Base-by-base conservation (phyloP, 2,329 filamentous ascomycete genomes). In the Ophiostoma piceae region DNA sequence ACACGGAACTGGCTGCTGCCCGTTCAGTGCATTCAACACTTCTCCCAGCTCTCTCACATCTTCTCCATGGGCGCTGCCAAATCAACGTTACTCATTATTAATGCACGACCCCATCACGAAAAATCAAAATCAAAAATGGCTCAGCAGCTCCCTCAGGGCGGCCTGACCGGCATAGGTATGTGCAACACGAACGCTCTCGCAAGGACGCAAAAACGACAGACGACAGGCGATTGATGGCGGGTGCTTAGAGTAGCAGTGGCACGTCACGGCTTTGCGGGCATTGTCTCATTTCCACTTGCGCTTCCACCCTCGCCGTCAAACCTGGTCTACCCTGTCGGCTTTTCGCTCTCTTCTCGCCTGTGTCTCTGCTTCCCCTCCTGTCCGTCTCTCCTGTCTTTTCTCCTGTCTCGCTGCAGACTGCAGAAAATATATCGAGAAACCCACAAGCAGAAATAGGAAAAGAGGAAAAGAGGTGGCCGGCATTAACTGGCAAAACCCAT, bases 91-190 rank as follows among this genome's bases (percentile, higher is more conserved):
- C 62, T 73, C 66, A 60, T 70, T 69, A 73, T 57, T n/a, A 64
- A 71, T 66, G 41, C 68, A 68, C 72, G 65, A 66, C 64, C 68
- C 37, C 67, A 71, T 47, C 47, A 66, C 68, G 62, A 69, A 47
- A 69, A 71, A 51, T 29, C 68, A 19, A 72, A 71, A 51, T 29
- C 68, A 16, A 72, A 72, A 66, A 74, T 74, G 73, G 67, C 72
- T 9, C 69, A 71, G 51, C 68, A 70, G 26, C 69, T 74, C 26
- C 70, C 72, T 14, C 71, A 76, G 60, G 78, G 78, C 69, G 76
- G 75, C 68, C 77, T 79, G 65, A 80, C 78, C 39, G 83, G 83
- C 47, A 75, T 79, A 73, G 81, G 83, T 82, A 72, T 77, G 82
- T 70, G 43, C 29, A 9, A 32, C 57, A 76, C 32, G 26, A 47